Base-by-base conservation (phyloP, 805 yeast species). In the Tetrapisispora fleetii region DNA sequence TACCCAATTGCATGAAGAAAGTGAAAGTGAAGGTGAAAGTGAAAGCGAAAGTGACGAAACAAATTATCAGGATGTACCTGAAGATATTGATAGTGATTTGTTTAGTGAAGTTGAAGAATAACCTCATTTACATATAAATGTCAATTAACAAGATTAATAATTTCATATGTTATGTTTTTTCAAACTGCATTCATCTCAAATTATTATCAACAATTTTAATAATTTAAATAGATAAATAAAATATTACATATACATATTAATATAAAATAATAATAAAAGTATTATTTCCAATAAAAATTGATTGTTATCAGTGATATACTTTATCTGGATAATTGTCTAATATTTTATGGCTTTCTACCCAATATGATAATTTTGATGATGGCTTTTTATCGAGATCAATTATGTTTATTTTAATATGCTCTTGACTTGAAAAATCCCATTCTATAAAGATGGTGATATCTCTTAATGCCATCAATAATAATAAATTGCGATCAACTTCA, bases 371-470 rank as follows among this genome's bases (percentile, higher is more conserved):
- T 50, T 76, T 78, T 22, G 61, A 51, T 14, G 58, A 64, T 2
- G 77, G 73, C 58, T 79, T 79, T 43, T 76, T 68, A 54, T 79
- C 84, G 41, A 77, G 68, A 58, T 79, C 84, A 37, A 77, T 73
- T 14, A 79, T 63, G 8, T 50, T 54, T 4, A 54, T 58, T 13
- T 45, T 17, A 14, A 48, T 22, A 7, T 45, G n/a, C 17, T 35
- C 11, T 14, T n/a, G 3, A 11, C 24, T 14, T 27, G 30, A 6
- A 48, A 48, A 45, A 14, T 54, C 37, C 54, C 70, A 58, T 28
- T 46, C 50, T 7, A 70, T 40, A 49, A 68, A 69, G 8, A 68
- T 56, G 1, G 74, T 62, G 3, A 69, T 63, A 47, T 70, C 75
- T 53, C 72, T 53, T 17, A 71, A 50, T 1, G 71, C 57, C 75